Evolutionary conservation across 345 rosid genomes (phyloP).

Genomic region (Passiflora organensis): DNA sequence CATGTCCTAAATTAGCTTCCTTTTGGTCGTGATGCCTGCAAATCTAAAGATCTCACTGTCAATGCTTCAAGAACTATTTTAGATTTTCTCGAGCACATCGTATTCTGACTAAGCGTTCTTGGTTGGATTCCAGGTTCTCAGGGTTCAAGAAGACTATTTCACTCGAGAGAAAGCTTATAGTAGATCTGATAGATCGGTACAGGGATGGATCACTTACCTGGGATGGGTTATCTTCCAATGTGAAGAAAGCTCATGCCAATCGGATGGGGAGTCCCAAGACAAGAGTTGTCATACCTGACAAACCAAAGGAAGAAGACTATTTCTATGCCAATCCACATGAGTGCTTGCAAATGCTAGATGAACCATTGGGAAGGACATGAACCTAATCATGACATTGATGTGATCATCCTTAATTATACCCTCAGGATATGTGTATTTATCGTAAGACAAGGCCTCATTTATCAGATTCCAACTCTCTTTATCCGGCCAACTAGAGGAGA

Average conservation of each 20-base stretch:
- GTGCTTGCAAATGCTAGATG: constrained; percentile 62
- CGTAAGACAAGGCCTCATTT: constrained; percentile 6
- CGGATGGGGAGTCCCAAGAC: constrained; percentile 23
- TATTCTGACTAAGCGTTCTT: neutral
- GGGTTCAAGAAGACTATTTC: constrained; percentile 35
- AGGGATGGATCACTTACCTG: constrained; percentile 22
- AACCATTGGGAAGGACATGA: constrained; percentile 47
- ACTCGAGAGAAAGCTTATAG: constrained; percentile 31
- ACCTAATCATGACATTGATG: constrained; percentile 19
- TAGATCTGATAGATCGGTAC: constrained; percentile 28
- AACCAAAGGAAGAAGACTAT: constrained; percentile 52
- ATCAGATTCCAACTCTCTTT: constrained; percentile 5
- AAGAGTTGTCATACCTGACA: constrained; percentile 32
- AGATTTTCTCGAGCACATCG: no score
- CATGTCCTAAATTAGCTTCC: no score
- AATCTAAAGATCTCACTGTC: no score
- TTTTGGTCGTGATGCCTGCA: no score
- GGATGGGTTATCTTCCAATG: constrained; percentile 32
- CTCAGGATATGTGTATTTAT: constrained; percentile 11
- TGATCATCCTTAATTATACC: constrained; percentile 13
- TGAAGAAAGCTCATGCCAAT: constrained; percentile 27
- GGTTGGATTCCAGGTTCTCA: constrained; percentile 18
- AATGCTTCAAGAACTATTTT: no score
- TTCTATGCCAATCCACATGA: constrained; percentile 52
- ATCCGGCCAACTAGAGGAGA: constrained; percentile 4